Percentiles rank a stretch among this genome's conserved stretches.
These are phyloP conservation scores for Bruguiera parviflora DNA, from an alignment of 345 rosid genomes.

Conservation along the genomic window DNA sequence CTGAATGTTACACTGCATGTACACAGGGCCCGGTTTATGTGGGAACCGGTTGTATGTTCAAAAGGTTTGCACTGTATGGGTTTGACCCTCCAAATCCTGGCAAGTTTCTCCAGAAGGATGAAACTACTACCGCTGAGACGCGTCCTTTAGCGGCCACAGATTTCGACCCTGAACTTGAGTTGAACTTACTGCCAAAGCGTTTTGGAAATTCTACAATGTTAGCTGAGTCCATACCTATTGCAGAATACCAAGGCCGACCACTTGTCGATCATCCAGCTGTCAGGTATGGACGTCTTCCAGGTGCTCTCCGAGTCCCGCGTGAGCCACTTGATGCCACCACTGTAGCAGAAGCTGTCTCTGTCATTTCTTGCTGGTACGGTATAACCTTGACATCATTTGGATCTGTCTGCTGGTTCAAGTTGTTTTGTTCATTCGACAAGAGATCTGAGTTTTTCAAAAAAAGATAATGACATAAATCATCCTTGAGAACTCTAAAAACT, in stretches of 20 bases:
- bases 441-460: too few species aligned
- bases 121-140: conserved; percentile 39
- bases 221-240: conserved; percentile 71
- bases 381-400: neutral
- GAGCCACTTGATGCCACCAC: conserved; percentile 87
- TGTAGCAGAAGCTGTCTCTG: conserved; percentile 85
- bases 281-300: conserved; percentile 78
- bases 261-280: conserved; percentile 85
- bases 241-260: conserved; percentile 83
- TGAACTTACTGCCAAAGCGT: conserved; percentile 69
- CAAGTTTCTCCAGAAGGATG: conserved; percentile 25
- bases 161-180: conserved; percentile 77
- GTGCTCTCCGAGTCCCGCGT: conserved; percentile 66
- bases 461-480: too few species aligned
- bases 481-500: too few species aligned
- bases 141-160: conserved; percentile 64
- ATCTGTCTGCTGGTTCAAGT: neutral
- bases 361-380: conserved; percentile 79
- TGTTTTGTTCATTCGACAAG: too few species aligned
- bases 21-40: conserved; percentile 84
- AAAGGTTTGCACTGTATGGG: conserved; percentile 86
- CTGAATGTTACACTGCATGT: neutral
- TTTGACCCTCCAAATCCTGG: conserved; percentile 72
- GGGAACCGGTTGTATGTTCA: conserved; percentile 89
- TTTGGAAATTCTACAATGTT: conserved; percentile 86